Conservation (phyloP, 2,329 filamentous ascomycete species). For the Ilyonectria robusta region DNA sequence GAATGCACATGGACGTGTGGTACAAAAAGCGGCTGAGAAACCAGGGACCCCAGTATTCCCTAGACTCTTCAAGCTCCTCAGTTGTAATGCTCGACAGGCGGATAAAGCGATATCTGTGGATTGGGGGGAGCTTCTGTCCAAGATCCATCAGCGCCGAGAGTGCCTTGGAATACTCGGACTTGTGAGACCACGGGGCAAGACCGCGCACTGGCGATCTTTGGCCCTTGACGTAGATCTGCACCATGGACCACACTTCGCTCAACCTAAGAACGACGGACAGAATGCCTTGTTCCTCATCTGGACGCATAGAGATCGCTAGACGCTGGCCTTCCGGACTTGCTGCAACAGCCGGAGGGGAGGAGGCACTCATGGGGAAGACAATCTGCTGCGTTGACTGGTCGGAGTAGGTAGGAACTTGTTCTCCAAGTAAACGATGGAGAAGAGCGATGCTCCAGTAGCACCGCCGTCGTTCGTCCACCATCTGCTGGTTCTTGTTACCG, state of each 20-base stretch:
- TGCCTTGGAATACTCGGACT: conserved; percentile 10
- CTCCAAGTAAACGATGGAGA: conserved; percentile 4
- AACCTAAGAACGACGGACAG: background rate
- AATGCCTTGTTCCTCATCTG: conserved; percentile 3
- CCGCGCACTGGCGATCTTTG: background rate
- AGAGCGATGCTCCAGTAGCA: conserved; percentile 12
- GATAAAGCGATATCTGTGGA: conserved; percentile 14
- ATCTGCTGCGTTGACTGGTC: background rate
- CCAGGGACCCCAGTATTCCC: conserved; percentile 18
- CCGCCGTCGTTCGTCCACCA: background rate
- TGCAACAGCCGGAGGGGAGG: background rate
- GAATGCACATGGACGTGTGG: conserved; percentile 11
- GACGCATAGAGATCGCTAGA: background rate
- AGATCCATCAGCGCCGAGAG: conserved; percentile 1
- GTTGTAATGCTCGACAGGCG: background rate
- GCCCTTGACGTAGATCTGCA: conserved; percentile 12
- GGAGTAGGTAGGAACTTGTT: background rate
- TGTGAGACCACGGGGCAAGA: conserved; percentile 9
- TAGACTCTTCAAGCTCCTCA: conserved; percentile 5
- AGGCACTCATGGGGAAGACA: background rate
- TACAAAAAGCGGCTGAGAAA: conserved; percentile 18
- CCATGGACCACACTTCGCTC: conserved; percentile 5
- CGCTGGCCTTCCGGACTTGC: background rate
- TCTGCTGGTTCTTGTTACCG: background rate
- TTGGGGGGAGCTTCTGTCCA: conserved; percentile 1